Evolutionary conservation across 2,329 filamentous ascomycete genomes (phyloP), one percentile per base, ranked within the genome.

Genomic region (Apiospora kogelbergensis): DNA sequence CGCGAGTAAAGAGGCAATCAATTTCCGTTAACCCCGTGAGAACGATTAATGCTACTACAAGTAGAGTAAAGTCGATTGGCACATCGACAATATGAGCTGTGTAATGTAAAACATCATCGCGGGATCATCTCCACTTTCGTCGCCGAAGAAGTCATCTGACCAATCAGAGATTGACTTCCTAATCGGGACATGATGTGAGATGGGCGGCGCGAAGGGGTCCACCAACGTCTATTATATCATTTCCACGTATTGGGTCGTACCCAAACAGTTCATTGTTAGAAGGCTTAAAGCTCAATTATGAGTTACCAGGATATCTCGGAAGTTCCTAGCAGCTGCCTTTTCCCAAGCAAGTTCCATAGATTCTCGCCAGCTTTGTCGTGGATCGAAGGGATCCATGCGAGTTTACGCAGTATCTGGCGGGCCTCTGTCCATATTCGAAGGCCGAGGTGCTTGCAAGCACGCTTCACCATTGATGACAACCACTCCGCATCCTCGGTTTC

Each of bases 151-250:
- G 48, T 26, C 5, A 10, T n/a, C 48, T 20, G 48, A 7, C 48
- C 48, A 57, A 57, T 57, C 48, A 57, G 48, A 33, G 48, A 57
- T 57, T 57, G 48, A n/a, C 17, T 57, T 57, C 48, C 48, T 57
- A 57, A 57, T 57, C 48, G 26, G 48, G 48, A 57, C 26, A 57
- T n/a, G 15, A n/a, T 57, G 26, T 57, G 46, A 30, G 46, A 53
- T 22, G 46, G 46, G 6, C 26, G 17, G 24, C 13, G n/a, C 30
- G 46, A 53, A 22, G 46, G 24, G 17, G 24, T 17, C 46, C 46
- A 13, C 4, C 5, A 5, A 3, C 46, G 2, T 53, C 26, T 7
- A 2, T 17, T 17, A 11, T 22, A 6, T 11, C 6, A 17, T 17
- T 5, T 42, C 40, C 13, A 42, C 11, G 11, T 10, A 17, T 17